phyloP scores from a whole-genome alignment of 129 eudicot genomes.

The Tagetes erecta region DNA sequence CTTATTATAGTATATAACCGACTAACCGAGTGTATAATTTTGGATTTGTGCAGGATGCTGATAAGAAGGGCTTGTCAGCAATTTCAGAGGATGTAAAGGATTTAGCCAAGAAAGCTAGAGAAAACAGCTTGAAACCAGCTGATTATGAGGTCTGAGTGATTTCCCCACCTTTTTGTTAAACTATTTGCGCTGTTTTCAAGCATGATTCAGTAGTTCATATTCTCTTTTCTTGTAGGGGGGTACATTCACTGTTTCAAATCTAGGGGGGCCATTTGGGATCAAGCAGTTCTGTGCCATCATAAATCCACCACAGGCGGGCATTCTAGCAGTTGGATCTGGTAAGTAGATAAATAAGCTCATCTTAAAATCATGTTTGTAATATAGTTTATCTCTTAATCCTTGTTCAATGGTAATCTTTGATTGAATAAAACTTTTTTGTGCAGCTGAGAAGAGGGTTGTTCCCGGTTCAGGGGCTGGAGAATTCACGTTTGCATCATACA shows the following conservation, averaged over 20 bases:
- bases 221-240: conserved; percentile 54
- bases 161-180: neutral
- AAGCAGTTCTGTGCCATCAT: conserved; percentile 97
- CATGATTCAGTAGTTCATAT: neutral
- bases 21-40: neutral
- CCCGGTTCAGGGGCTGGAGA: conserved; percentile 65
- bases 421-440: conserved; percentile 13
- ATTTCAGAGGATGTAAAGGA: conserved; percentile 80
- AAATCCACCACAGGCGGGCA: conserved; percentile 96
- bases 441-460: conserved; percentile 93
- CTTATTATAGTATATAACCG: neutral
- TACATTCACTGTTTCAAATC: conserved; percentile 77
- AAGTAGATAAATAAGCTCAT: conserved; percentile 23
- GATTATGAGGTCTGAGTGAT: conserved; percentile 75
- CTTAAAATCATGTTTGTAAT: neutral
- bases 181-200: neutral
- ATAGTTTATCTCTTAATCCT: conserved; percentile 1
- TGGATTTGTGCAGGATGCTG: conserved; percentile 68
- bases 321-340: conserved; percentile 95
- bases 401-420: neutral
- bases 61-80: conserved; percentile 80
- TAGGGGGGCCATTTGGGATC: conserved; percentile 89
- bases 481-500: conserved; percentile 69
- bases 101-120: conserved; percentile 86
- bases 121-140: conserved; percentile 78